Conservation (phyloP, 202 grass and related monocot genomes). For the Brachypodium distachyon region DNA sequence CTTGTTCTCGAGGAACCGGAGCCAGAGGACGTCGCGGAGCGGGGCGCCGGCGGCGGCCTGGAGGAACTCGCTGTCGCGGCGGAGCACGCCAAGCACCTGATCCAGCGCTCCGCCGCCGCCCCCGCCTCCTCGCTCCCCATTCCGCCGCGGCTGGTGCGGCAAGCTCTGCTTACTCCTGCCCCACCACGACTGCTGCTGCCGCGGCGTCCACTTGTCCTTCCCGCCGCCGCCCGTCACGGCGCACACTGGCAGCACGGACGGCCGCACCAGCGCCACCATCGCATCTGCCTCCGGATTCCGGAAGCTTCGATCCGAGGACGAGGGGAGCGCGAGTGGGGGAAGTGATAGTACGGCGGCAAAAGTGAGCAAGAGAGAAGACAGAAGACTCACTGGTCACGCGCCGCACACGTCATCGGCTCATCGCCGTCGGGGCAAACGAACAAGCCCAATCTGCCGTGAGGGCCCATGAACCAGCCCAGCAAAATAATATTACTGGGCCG, state of each 20-base stretch:
- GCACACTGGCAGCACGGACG: conserved; percentile 33
- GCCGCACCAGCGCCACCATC: conserved; percentile 39
- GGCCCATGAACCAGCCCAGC: not conserved
- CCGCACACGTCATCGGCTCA: conserved; percentile 3
- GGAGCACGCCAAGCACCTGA: conserved; percentile 55
- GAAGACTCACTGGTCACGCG: not conserved
- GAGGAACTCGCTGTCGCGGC: conserved; percentile 55
- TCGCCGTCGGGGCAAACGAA: not conserved
- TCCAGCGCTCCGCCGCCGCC: conserved; percentile 20
- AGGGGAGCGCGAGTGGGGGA: not conserved
- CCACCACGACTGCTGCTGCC: conserved; percentile 33
- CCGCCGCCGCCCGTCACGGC: conserved; percentile 22
- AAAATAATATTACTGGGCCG: not conserved
- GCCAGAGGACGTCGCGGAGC: conserved; percentile 52
- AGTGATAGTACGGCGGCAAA: conserved; percentile 1
- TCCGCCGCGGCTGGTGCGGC: conserved; percentile 17
- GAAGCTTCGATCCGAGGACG: conserved; percentile 6
- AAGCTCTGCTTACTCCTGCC: conserved; percentile 23
- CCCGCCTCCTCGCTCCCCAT: not conserved
- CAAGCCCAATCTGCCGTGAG: not conserved
- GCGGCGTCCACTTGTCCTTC: conserved; percentile 20
- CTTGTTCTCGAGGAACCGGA: conserved; percentile 70
- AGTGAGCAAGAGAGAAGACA: not conserved
- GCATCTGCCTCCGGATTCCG: not conserved
- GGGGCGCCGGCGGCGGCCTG: conserved; percentile 24